Percentiles rank a stretch among this genome's conserved stretches.
phyloP scores from a whole-genome alignment of 176 grass and related monocot genomes.

The Avena eriantha region DNA sequence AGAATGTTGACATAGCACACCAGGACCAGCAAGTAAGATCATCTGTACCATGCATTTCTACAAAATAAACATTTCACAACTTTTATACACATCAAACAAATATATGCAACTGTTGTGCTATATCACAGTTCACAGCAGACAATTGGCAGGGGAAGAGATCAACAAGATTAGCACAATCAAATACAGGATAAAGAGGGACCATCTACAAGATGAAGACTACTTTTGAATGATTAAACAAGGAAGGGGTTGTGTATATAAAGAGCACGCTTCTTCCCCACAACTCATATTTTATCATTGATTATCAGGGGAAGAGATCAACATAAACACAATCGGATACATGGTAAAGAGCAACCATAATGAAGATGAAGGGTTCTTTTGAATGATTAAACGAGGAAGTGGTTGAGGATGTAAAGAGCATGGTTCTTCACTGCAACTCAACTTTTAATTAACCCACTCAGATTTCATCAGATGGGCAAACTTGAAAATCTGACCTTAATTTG shows the following conservation, averaged over 20 bases:
- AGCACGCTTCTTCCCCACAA: neutral
- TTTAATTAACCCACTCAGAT: neutral
- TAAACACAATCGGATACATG: neutral
- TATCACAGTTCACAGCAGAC: neutral
- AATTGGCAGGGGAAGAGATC: neutral
- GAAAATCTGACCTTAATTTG: constrained; percentile 77
- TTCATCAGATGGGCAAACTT: neutral
- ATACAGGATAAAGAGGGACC: neutral
- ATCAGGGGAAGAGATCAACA: constrained; percentile 1
- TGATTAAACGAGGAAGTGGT: neutral
- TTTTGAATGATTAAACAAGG: neutral
- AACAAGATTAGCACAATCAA: neutral
- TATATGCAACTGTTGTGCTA: neutral
- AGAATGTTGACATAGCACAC: constrained; percentile 90
- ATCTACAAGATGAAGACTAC: neutral
- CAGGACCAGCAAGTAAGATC: constrained; percentile 87
- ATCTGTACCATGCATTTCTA: constrained; percentile 94
- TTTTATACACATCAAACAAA: neutral
- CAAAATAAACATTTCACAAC: constrained; percentile 39
- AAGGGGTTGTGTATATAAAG: constrained; percentile 16
- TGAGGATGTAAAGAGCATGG: neutral
- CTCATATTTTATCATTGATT: neutral
- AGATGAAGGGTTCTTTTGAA: neutral
- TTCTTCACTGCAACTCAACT: neutral
- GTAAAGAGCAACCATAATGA: neutral